These are phyloP conservation scores for Heterobasidion parviporum DNA, from an alignment of 1,284 basidiomycete genomes.

Conservation along the genomic window DNA sequence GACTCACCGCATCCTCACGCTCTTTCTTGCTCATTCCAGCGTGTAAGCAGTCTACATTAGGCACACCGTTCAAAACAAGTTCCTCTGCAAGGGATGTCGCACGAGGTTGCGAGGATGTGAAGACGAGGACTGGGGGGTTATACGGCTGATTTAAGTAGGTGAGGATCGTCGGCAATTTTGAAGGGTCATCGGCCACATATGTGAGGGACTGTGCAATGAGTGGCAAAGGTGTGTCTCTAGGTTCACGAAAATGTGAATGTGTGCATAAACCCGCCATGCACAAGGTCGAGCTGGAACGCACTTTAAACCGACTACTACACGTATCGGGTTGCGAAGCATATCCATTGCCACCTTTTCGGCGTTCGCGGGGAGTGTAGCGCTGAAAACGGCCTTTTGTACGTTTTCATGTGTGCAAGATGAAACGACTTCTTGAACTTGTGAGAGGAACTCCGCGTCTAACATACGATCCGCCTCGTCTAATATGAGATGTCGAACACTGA, in stretches of 20 bases:
- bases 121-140: slow-evolving; percentile 88
- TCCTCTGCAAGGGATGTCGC: slow-evolving; percentile 88
- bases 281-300: slow-evolving; percentile 28
- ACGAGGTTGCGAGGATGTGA: slow-evolving; percentile 88
- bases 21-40: slow-evolving; percentile 83
- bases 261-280: not conserved
- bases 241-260: slow-evolving; percentile 4
- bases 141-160: slow-evolving; percentile 79
- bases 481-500: slow-evolving; percentile 75
- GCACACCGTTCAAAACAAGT: slow-evolving; percentile 74
- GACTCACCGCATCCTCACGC: slow-evolving; percentile 76
- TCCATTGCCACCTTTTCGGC: slow-evolving; percentile 84
- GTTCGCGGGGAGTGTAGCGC: slow-evolving; percentile 87
- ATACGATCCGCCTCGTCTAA: slow-evolving; percentile 91
- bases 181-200: slow-evolving; percentile 89
- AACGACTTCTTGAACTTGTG: slow-evolving; percentile 86
- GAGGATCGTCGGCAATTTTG: slow-evolving; percentile 83
- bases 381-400: slow-evolving; percentile 87
- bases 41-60: slow-evolving; percentile 89
- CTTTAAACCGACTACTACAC: slow-evolving; percentile 94
- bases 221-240: slow-evolving; percentile 79
- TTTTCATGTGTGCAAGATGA: slow-evolving; percentile 68
- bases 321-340: slow-evolving; percentile 77
- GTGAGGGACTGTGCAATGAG: slow-evolving; percentile 83
- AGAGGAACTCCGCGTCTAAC: slow-evolving; percentile 82